These are phyloP conservation scores for Blastomyces gilchristii DNA, from an alignment of 2,329 filamentous ascomycete species.

Conservation along the genomic window DNA sequence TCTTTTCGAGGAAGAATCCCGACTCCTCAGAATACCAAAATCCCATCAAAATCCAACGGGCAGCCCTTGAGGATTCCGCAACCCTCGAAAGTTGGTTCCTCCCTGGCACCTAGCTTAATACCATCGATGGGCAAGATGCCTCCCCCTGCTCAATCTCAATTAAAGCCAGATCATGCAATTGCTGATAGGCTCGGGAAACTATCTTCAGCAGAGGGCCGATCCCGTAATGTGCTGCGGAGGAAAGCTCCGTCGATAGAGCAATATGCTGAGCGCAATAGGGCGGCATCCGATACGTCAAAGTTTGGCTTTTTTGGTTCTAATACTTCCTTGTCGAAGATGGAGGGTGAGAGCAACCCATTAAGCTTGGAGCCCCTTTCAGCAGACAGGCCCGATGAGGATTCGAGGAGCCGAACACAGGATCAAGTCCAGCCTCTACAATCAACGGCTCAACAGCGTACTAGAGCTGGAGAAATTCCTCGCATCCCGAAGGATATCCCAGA, in stretches of 20 bases:
- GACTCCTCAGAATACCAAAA: slow-evolving; percentile 14
- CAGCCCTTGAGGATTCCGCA: slow-evolving; percentile 10
- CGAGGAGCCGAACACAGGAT: not conserved
- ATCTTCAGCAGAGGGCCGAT: slow-evolving; percentile 19
- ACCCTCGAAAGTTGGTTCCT: slow-evolving; percentile 1
- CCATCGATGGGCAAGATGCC: slow-evolving; percentile 2
- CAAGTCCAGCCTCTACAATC: slow-evolving; percentile 13
- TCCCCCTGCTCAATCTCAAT: not conserved
- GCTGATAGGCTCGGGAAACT: slow-evolving; percentile 9
- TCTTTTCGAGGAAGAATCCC: slow-evolving; percentile 2
- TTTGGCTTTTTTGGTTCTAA: slow-evolving; percentile 3
- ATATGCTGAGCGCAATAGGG: slow-evolving; percentile 16
- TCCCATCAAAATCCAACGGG: slow-evolving; percentile 19
- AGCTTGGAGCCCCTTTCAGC: not conserved
- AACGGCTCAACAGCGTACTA: slow-evolving; percentile 14
- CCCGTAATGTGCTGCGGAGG: slow-evolving; percentile 34
- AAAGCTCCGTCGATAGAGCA: slow-evolving; percentile 34
- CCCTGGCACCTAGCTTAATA: not conserved
- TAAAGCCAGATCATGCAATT: not conserved
- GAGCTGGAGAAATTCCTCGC: slow-evolving; percentile 15
- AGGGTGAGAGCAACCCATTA: not conserved
- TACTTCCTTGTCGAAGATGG: slow-evolving; percentile 10
- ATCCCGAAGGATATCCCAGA: slow-evolving; percentile 23
- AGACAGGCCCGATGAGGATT: not conserved
- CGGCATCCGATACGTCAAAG: slow-evolving; percentile 1